phyloP scores from a whole-genome alignment of 2,329 filamentous ascomycete genomes.

The Catunica adiposa region DNA sequence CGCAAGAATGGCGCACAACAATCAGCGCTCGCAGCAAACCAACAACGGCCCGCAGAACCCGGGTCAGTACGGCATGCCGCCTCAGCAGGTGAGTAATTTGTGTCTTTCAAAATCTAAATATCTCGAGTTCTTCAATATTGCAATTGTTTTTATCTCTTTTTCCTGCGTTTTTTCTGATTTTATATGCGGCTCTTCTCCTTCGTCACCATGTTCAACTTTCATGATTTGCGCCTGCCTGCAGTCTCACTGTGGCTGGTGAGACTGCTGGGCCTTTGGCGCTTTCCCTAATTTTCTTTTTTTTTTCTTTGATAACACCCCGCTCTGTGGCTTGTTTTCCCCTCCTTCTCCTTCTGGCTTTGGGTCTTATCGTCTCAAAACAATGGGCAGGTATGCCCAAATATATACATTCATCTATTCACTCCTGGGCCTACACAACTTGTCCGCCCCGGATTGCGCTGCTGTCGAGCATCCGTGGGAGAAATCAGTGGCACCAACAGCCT shows the following conservation, averaged over 20 bases:
- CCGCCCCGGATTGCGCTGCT: not conserved
- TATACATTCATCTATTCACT: not conserved
- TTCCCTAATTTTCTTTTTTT: not conserved
- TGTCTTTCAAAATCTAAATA: not conserved
- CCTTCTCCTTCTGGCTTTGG: not conserved
- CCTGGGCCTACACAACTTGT: not conserved
- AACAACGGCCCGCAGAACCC: not conserved
- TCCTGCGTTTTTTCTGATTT: slow-evolving; percentile 4
- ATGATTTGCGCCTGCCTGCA: slow-evolving; percentile 4
- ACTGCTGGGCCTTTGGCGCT: not conserved
- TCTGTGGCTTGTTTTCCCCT: not conserved
- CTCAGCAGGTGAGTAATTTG: not conserved
- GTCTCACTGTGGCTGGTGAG: slow-evolving; percentile 8
- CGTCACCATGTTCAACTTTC: slow-evolving; percentile 10
- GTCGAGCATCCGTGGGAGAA: not conserved
- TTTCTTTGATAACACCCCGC: slow-evolving; percentile 5
- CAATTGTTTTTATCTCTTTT: not conserved
- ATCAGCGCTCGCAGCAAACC: not conserved
- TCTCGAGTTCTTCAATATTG: not conserved
- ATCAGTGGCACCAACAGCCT: too few relatives aligned
- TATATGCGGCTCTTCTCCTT: slow-evolving; percentile 3
- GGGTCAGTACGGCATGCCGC: not conserved
- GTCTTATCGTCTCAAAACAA: not conserved
- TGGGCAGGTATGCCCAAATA: not conserved
- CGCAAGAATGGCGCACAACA: slow-evolving; percentile 4